Percentiles rank a stretch among this genome's conserved stretches.
These are phyloP conservation scores for Scenedesmus sp. DNA, from an alignment of 163 green algal species.

Conservation along the genomic window DNA sequence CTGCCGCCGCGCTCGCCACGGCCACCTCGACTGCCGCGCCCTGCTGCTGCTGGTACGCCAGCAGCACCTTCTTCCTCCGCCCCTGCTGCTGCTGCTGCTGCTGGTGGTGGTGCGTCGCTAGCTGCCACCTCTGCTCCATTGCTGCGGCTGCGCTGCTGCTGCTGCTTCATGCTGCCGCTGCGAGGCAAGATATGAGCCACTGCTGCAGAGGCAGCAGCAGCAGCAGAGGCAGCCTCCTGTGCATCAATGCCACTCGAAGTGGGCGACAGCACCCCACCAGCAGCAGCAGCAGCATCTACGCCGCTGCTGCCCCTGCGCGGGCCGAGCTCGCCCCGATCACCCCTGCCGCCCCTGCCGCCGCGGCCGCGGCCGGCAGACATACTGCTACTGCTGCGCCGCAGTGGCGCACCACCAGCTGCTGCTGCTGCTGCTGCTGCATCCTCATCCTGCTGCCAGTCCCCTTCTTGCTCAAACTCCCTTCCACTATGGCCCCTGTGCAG, in stretches of 20 bases:
- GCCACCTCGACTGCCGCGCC: background rate
- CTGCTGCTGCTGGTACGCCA: background rate
- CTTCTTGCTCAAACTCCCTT: background rate
- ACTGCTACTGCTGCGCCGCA: background rate
- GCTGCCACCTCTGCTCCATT: background rate
- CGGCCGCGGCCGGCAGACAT: background rate
- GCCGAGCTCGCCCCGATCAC: background rate
- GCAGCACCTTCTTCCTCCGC: background rate
- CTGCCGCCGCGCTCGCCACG: background rate
- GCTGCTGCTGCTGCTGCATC: constrained; percentile 2
- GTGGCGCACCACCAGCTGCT: background rate
- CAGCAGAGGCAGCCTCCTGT: background rate
- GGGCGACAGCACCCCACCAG: background rate
- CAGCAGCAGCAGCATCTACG: background rate
- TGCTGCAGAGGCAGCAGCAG: background rate
- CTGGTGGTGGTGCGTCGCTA: background rate
- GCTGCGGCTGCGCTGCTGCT: background rate
- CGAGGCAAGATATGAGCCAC: background rate
- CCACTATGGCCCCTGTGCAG: background rate
- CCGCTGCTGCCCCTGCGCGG: background rate
- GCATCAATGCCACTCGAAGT: background rate
- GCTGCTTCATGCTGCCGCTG: background rate
- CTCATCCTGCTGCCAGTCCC: background rate
- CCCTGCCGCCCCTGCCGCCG: background rate
- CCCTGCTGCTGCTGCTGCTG: background rate